Evolutionary conservation across 306 rosid genomes (phyloP).

Genomic region (Prunus fruticosa): DNA sequence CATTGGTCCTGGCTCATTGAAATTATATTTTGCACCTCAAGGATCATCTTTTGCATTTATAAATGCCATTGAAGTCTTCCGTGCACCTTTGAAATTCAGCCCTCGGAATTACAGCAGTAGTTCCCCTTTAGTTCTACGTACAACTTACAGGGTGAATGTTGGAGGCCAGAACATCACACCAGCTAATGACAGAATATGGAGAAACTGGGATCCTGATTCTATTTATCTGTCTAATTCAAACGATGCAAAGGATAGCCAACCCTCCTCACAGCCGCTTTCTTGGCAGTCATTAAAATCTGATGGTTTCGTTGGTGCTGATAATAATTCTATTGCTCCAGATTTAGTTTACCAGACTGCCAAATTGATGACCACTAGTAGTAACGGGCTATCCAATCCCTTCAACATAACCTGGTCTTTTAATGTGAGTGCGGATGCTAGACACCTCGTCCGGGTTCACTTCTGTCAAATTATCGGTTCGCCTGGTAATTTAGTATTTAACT

Average conservation of each 20-base stretch:
- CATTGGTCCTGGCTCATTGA: not conserved
- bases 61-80: constrained; percentile 55
- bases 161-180: constrained; percentile 12
- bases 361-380: fast-evolving
- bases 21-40: constrained; percentile 24
- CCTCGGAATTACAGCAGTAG: not conserved
- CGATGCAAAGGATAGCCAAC: too few species aligned
- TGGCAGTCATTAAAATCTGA: too few species aligned
- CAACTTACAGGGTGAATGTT: constrained; percentile 40
- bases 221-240: too few species aligned
- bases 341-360: too few species aligned
- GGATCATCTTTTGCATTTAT: constrained; percentile 42
- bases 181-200: not conserved
- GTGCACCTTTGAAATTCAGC: constrained; percentile 22
- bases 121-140: constrained; percentile 5
- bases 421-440: not conserved
- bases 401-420: constrained; percentile 32
- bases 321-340: too few species aligned
- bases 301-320: too few species aligned
- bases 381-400: not conserved
- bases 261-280: too few species aligned
- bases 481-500: not conserved
- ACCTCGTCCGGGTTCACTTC: constrained; percentile 43
- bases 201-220: too few species aligned
- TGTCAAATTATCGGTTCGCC: constrained; percentile 5